phyloP scores from a whole-genome alignment of 2,329 filamentous ascomycete genomes.

The Aspergillus alliaceus region DNA sequence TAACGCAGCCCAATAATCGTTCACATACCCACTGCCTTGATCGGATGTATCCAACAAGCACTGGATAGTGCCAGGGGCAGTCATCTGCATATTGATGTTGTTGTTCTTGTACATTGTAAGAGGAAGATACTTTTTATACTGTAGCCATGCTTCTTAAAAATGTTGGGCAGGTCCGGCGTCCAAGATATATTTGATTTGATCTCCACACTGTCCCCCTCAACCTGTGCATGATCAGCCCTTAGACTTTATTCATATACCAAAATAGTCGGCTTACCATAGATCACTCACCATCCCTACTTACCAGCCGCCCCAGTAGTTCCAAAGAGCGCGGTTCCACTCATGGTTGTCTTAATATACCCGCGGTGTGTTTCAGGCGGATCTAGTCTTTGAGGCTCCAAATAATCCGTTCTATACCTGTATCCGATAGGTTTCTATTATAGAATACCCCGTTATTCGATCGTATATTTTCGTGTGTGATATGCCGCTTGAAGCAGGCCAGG shows the following conservation, averaged over 20 bases:
- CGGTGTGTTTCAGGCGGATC: no score
- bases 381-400: no score
- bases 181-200: slow-evolving; percentile 33
- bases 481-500: no score
- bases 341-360: no score
- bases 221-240: background rate
- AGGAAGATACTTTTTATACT: slow-evolving; percentile 31
- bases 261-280: slow-evolving; percentile 22
- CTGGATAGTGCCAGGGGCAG: slow-evolving; percentile 3
- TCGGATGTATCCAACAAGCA: slow-evolving; percentile 9
- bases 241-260: no score
- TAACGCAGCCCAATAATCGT: slow-evolving; percentile 9
- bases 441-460: no score
- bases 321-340: no score
- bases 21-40: slow-evolving; percentile 7
- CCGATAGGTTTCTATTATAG: no score
- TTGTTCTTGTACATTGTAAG: slow-evolving; percentile 19
- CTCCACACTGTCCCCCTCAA: slow-evolving; percentile 26
- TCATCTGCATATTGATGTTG: slow-evolving; percentile 8
- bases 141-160: slow-evolving; percentile 36
- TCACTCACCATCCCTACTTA: no score
- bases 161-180: slow-evolving; percentile 29
- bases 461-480: no score
- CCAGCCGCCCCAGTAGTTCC: no score
- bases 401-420: no score